phyloP scores from a whole-genome alignment of 2,329 filamentous ascomycete genomes.

The Cordyceps fumosorosea region DNA sequence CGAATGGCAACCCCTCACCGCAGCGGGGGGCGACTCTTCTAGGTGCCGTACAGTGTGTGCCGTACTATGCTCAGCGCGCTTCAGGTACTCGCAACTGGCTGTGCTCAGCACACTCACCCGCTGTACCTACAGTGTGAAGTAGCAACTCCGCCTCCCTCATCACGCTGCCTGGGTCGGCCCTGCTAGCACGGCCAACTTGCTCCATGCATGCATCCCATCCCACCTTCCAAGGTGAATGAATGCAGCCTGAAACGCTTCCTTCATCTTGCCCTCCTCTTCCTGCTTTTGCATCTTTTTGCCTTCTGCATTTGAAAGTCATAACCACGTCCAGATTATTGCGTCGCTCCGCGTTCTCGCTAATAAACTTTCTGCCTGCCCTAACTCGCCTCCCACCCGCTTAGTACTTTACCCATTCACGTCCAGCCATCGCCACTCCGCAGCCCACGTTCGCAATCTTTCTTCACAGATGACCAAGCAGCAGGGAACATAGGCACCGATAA shows the following conservation, averaged over 20 bases:
- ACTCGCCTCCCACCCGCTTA: background rate
- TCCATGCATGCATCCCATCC: constrained; percentile 4
- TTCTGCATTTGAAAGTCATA: background rate
- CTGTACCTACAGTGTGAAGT: constrained; percentile 10
- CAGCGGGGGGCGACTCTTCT: background rate
- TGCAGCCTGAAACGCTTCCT: constrained; percentile 2
- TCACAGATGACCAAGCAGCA: background rate
- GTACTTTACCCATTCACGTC: background rate
- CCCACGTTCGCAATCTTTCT: background rate
- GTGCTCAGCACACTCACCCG: background rate
- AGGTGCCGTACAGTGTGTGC: constrained; percentile 3
- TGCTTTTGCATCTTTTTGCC: background rate
- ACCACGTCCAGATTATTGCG: background rate
- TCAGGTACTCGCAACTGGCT: background rate
- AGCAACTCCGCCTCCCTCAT: background rate
- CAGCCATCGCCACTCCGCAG: constrained; percentile 1
- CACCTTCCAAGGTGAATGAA: constrained; percentile 9
- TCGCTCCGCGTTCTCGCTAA: background rate
- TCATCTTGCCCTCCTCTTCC: background rate
- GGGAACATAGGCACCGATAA: background rate
- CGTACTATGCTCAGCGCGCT: background rate
- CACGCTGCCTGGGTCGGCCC: background rate
- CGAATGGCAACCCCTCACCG: background rate
- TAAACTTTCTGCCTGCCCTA: background rate
- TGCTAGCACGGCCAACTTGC: background rate